Percentiles rank a stretch among this genome's conserved stretches.
These are phyloP conservation scores for Fusarium sp. DNA, from an alignment of 2,329 filamentous ascomycete species.

Conservation along the genomic window DNA sequence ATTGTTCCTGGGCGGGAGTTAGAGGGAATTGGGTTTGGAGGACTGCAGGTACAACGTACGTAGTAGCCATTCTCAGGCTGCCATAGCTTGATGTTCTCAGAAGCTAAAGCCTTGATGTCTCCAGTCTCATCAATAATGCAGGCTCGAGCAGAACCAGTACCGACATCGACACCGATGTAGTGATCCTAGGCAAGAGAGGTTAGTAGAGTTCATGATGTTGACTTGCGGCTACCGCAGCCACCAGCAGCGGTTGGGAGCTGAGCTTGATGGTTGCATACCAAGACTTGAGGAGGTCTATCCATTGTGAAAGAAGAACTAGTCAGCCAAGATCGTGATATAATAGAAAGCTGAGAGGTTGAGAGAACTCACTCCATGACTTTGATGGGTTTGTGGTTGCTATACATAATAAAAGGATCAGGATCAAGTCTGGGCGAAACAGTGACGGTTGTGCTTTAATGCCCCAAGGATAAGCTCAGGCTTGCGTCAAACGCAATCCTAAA, in stretches of 20 bases:
- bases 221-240: not conserved
- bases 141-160: slow-evolving; percentile 92
- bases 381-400: slow-evolving; percentile 53
- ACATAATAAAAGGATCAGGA: slow-evolving; percentile 44
- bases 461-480: slow-evolving; percentile 30
- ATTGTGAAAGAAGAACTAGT: slow-evolving; percentile 35
- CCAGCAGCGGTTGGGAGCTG: slow-evolving; percentile 7
- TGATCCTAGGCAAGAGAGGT: slow-evolving; percentile 58
- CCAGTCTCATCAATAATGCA: slow-evolving; percentile 94
- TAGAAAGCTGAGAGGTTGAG: slow-evolving; percentile 14
- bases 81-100: slow-evolving; percentile 83
- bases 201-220: slow-evolving; percentile 17
- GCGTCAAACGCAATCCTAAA: slow-evolving; percentile 37
- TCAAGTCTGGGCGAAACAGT: slow-evolving; percentile 19
- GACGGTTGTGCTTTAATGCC: slow-evolving; percentile 32
- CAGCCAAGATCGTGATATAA: slow-evolving; percentile 9
- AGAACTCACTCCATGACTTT: slow-evolving; percentile 53
- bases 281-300: slow-evolving; percentile 51
- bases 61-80: slow-evolving; percentile 81
- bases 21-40: not conserved
- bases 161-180: slow-evolving; percentile 91
- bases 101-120: slow-evolving; percentile 82
- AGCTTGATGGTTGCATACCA: slow-evolving; percentile 43
- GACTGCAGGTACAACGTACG: slow-evolving; percentile 56
- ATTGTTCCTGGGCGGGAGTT: slow-evolving; percentile 78